Evolutionary conservation across 2,329 filamentous ascomycete species (phyloP).

Genomic region (Cytospora piceicola): DNA sequence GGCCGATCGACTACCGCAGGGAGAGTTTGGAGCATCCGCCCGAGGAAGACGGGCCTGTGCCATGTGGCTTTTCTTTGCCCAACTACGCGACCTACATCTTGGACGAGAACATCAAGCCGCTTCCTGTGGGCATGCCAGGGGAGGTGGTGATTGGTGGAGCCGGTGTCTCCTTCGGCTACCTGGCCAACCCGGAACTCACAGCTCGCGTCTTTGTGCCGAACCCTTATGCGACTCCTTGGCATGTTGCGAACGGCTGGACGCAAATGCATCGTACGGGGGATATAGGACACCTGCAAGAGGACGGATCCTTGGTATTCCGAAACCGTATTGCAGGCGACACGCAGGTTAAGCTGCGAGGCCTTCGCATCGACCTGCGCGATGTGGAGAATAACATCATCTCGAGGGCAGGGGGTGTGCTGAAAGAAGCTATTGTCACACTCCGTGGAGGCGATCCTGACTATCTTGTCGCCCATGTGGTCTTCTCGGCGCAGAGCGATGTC

Average conservation of each 20-base stretch:
- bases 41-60: not conserved
- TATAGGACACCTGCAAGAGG: slow-evolving; percentile 38
- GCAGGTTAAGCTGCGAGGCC: slow-evolving; percentile 48
- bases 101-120: slow-evolving; percentile 38
- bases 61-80: slow-evolving; percentile 21
- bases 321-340: slow-evolving; percentile 48
- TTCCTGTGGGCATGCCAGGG: slow-evolving; percentile 43
- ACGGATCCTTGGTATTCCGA: slow-evolving; percentile 42
- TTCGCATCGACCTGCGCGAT: slow-evolving; percentile 43
- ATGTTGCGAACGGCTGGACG: slow-evolving; percentile 29
- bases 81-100: slow-evolving; percentile 48
- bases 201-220: not conserved
- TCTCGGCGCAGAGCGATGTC: not conserved
- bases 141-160: slow-evolving; percentile 47
- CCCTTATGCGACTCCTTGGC: slow-evolving; percentile 20
- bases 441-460: slow-evolving; percentile 17
- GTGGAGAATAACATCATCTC: slow-evolving; percentile 16
- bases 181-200: not conserved
- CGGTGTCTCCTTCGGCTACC: slow-evolving; percentile 37
- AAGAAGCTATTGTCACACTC: slow-evolving; percentile 10
- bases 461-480: slow-evolving; percentile 21
- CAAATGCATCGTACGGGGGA: slow-evolving; percentile 48
- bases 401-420: not conserved
- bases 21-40: not conserved
- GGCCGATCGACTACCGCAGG: not conserved